Base-by-base conservation (phyloP, 257 asterid genomes). In the Solanum gandarillasii region DNA sequence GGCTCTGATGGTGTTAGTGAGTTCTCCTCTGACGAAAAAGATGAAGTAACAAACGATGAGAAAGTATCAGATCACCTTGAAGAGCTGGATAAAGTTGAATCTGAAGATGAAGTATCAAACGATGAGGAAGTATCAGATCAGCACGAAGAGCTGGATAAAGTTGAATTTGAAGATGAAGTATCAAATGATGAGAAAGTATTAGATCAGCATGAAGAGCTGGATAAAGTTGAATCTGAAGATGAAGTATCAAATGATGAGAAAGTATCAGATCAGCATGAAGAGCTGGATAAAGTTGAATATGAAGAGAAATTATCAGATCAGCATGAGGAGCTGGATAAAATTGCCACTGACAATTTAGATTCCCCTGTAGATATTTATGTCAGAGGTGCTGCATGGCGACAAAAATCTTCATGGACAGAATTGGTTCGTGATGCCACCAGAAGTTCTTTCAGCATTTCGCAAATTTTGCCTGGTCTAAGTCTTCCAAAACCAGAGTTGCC, bases 391-490 rank as follows among this genome's bases (percentile, higher is more conserved):
- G 85, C 94, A 2, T 91, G 94, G 94, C 82, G 88, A 84, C 93
- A 94, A 67, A 94, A 92, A 88, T 93, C 93, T 72, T 93, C 98
- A 13, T 95, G 98, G 98, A 86, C 92, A 79, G 93, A 94, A 85
- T 91, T 95, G 86, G 92, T 96, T 87, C 92, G 89, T 48, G 93
- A 90, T 89, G 9, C 93, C 68, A 91, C 38, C 39, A 88, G 71
- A 82, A 94, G 90, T 75, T 87, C 96, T 4, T 96, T 96, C 92
- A 94, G 92, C 90, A 88, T 96, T 85, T 90, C 95, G 7, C 96
- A 94, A 39, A 86, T 95, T 91, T 87, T 94, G 84, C 97, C 98
- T 7, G 88, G 85, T 67, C 79, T 55, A 7, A 83, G 91, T 52
- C 82, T 27, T 60, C 92, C 88, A 87, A 91, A 93, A 25, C 95